phyloP scores from a whole-genome alignment of 345 rosid species.

The Hypericum perforatum region DNA sequence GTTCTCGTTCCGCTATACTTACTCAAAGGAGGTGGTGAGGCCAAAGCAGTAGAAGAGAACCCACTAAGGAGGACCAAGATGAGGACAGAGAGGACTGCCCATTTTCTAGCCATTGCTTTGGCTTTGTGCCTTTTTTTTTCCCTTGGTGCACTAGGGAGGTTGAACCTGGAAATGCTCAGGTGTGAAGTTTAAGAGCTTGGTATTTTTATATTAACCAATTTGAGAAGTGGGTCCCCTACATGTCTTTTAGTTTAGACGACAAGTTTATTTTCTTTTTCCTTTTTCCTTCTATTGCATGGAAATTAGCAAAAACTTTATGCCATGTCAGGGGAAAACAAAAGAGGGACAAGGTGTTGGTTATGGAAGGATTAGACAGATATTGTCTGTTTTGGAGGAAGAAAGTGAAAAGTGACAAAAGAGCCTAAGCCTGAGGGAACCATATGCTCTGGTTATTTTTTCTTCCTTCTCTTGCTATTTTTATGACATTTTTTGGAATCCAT shows the following conservation, averaged over 20 bases:
- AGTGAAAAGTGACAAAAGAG: constrained; percentile 1
- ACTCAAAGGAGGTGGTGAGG: constrained; percentile 78
- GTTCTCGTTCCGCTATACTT: constrained; percentile 17
- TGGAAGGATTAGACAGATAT: background rate
- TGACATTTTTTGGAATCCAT: too few species aligned
- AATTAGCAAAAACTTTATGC: constrained; percentile 17
- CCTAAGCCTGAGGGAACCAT: constrained; percentile 12
- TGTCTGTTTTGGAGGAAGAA: background rate
- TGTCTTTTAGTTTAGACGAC: background rate
- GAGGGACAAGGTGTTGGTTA: constrained; percentile 6
- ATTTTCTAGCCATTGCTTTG: constrained; percentile 29
- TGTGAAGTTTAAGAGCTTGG: constrained; percentile 20
- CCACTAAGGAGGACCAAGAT: constrained; percentile 35
- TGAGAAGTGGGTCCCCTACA: constrained; percentile 25
- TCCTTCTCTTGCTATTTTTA: background rate
- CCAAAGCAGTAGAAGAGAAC: constrained; percentile 54
- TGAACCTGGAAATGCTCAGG: constrained; percentile 17
- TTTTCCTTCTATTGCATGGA: constrained; percentile 12
- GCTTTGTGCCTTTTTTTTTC: background rate
- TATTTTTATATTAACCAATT: constrained; percentile 19
- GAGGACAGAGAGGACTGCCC: constrained; percentile 33
- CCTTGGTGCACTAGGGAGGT: background rate
- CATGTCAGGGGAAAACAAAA: constrained; percentile 5
- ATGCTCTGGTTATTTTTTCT: constrained; percentile 13
- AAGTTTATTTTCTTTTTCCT: background rate